Base-by-base conservation (phyloP, 1,284 basidiomycete genomes). In the Pholiota adiposa region DNA sequence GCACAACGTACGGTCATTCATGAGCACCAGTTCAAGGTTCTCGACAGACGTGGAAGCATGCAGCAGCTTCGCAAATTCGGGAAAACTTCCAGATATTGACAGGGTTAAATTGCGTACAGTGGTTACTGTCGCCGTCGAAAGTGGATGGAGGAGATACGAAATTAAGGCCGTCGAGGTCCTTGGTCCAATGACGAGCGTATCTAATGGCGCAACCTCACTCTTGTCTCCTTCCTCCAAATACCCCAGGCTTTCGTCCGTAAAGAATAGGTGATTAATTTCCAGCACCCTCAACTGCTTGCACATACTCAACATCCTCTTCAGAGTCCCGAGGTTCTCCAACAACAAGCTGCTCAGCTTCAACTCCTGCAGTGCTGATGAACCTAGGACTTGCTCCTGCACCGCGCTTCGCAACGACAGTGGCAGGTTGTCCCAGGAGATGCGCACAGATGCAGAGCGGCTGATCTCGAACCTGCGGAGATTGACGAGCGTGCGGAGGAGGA, bases 11-110 rank as follows among this genome's bases (percentile, higher is more conserved):
- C 70, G 61, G 44, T 71, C 69, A 29, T 67, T 67, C 69, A 70
- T 71, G 3, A 72, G 48, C 2, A 63, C 58, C 12, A 72, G 19
- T 50, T 72, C 68, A 3, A 72, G 54, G 3, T 56, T 40, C 40
- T 69, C 62, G 9, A 69, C 40, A 8, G 59, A 62, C 18, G 56
- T 18, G 14, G 65, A 65, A n/a, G 65, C 64, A 43, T 64, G 66
- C 56, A 73, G 44, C 31, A 73, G 54, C 27, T 59, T 60, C 27
- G 65, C 61, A 38, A 70, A 68, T 25, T 67, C 68, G 18, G 58
- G 53, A 40, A 73, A 73, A 33, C 67, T 59, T 16, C 62, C 63
- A 2, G 71, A 70, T 36, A 72, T 65, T 1, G 67, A 65, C 36
- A 70, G 34, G 18, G 61, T 64, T 55, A 72, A 54, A 25, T 63